Conservation (phyloP, 345 rosid genomes). For the Clarkia xantiana region DNA sequence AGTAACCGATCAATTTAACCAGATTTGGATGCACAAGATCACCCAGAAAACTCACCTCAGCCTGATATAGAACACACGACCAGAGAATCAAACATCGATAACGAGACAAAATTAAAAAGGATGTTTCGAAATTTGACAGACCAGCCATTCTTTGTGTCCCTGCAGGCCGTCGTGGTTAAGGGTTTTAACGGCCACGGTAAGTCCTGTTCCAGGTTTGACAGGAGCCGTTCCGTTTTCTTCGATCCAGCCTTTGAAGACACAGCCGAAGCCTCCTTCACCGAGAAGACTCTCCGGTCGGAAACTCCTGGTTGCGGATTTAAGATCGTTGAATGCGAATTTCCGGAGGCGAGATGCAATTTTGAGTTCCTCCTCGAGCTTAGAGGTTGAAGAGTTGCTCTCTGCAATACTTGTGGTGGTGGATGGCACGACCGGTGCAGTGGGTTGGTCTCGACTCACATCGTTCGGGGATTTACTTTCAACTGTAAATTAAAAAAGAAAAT, state of each 20-base stretch:
- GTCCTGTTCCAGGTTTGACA: conserved; percentile 78
- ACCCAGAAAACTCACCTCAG: conserved; percentile 67
- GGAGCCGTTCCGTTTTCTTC: conserved; percentile 87
- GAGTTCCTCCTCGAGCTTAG: conserved; percentile 49
- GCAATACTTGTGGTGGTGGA: conserved; percentile 31
- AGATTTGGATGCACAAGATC: conserved; percentile 61
- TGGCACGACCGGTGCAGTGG: conserved; percentile 23
- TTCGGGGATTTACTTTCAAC: conserved; percentile 27
- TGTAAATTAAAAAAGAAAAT: conserved; percentile 10
- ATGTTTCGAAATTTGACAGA: conserved; percentile 11
- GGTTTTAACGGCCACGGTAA: conserved; percentile 83
- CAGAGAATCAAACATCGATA: conserved; percentile 1
- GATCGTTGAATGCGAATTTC: conserved; percentile 56
- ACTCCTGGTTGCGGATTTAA: conserved; percentile 61
- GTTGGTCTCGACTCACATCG: conserved; percentile 24
- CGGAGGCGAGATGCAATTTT: conserved; percentile 59
- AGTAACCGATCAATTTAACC: conserved; percentile 64
- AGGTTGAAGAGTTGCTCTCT: conserved; percentile 45
- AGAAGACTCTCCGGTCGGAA: conserved; percentile 82
- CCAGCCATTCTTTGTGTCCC: conserved; percentile 98
- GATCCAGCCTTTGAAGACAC: conserved; percentile 91
- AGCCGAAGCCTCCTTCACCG: conserved; percentile 93
- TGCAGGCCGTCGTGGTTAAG: conserved; percentile 84
- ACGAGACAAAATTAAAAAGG: no score
- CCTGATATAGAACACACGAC: conserved; percentile 23